Percentiles rank a stretch among this genome's conserved stretches.
These are phyloP conservation scores for Plasmopara muralis DNA, from an alignment of 352 stramenopile species.

Conservation along the genomic window DNA sequence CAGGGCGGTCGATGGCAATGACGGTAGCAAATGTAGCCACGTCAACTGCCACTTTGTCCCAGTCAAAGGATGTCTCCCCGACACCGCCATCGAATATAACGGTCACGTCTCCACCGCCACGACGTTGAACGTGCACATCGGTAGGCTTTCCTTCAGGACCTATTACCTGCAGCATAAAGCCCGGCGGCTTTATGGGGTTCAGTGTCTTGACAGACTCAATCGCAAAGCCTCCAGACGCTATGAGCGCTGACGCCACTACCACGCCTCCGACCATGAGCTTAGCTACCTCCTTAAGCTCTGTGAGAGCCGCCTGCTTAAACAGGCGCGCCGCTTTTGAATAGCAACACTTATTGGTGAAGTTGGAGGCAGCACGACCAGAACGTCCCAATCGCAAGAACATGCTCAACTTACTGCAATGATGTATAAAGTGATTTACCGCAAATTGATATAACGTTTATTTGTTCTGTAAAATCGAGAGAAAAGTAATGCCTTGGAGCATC, in stretches of 20 bases:
- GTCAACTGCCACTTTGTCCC: constrained; percentile 59
- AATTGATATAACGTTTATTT: too few relatives aligned
- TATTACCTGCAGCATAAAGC: constrained; percentile 40
- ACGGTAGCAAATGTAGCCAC: constrained; percentile 49
- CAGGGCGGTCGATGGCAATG: constrained; percentile 61
- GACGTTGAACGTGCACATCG: constrained; percentile 48
- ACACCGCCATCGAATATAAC: constrained; percentile 69
- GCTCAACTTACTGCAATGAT: not conserved
- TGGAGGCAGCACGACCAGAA: constrained; percentile 6
- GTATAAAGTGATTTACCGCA: not conserved
- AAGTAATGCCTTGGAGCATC: too few relatives aligned
- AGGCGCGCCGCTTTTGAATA: constrained; percentile 26
- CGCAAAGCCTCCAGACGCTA: constrained; percentile 51
- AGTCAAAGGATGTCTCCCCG: constrained; percentile 82
- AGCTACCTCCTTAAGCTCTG: constrained; percentile 51
- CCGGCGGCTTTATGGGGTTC: constrained; percentile 45
- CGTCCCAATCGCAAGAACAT: constrained; percentile 11
- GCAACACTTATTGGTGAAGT: not conserved
- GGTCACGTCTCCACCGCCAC: constrained; percentile 42
- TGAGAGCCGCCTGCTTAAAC: constrained; percentile 39
- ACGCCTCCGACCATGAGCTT: constrained; percentile 58
- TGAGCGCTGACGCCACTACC: constrained; percentile 31
- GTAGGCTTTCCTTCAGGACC: constrained; percentile 30
- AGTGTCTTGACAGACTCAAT: constrained; percentile 62
- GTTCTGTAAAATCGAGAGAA: too few relatives aligned